A percentile compares a stretch with the other conserved stretches of the same genome.
Evolutionary conservation across 2,329 filamentous ascomycete genomes (phyloP).

Genomic region (Sporothrix sp.): DNA sequence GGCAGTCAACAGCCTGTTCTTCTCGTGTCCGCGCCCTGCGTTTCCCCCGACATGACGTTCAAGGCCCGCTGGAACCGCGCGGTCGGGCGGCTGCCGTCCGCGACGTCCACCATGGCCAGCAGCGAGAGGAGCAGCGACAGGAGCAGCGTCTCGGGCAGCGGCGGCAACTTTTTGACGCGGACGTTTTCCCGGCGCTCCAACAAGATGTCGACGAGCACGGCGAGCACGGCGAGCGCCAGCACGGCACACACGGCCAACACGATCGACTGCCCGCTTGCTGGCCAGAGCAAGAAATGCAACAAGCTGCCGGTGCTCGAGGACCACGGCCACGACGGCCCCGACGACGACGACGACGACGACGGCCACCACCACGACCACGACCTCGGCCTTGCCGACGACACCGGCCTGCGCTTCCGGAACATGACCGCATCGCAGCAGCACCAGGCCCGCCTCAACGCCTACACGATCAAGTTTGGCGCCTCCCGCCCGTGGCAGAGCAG

Average conservation of each 20-base stretch:
- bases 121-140: too few species aligned
- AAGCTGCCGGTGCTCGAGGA: background rate
- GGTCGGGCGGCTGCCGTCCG: conserved; percentile 12
- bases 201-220: conserved; percentile 4
- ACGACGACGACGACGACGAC: conserved; percentile 14
- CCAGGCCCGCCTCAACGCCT: conserved; percentile 37
- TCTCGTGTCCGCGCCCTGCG: too few species aligned
- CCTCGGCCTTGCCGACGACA: background rate
- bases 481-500: conserved; percentile 15
- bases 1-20: too few species aligned
- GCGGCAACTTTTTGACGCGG: conserved; percentile 5
- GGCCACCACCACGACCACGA: too few species aligned
- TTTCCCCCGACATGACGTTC: conserved; percentile 16
- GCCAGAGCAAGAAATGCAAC: conserved; percentile 9
- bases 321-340: background rate
- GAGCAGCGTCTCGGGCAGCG: background rate
- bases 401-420: background rate
- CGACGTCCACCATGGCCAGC: background rate
- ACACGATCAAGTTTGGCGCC: conserved; percentile 37
- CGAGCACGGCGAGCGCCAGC: background rate
- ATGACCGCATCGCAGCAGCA: conserved; percentile 28
- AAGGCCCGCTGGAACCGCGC: conserved; percentile 17
- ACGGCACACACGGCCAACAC: background rate
- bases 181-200: conserved; percentile 13
- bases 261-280: background rate